These are phyloP conservation scores for Solanum ahanhuiri DNA, from an alignment of 257 asterid species.

Conservation along the genomic window DNA sequence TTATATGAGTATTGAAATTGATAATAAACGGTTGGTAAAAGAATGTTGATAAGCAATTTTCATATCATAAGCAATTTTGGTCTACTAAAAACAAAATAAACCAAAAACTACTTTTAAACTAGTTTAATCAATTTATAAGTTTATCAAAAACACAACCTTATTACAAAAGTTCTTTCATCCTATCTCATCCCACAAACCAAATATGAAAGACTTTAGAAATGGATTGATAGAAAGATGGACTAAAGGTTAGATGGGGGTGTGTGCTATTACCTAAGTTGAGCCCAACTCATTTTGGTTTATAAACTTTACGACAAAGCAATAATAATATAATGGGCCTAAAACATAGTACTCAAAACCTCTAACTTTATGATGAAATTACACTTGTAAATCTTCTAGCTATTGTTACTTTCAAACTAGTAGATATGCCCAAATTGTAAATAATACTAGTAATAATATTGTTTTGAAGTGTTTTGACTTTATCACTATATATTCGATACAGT, in stretches of 20 bases:
- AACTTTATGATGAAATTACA: not conserved
- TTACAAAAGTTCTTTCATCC: not conserved
- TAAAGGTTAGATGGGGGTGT: not conserved
- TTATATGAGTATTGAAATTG: not conserved
- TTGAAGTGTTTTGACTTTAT: not conserved
- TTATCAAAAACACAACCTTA: not conserved
- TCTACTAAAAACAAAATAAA: not conserved
- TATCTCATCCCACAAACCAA: not conserved
- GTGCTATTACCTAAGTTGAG: not conserved
- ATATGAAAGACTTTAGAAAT: not conserved
- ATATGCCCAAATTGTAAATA: not conserved
- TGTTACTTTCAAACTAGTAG: not conserved
- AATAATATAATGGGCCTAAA: not conserved
- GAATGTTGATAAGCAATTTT: not conserved
- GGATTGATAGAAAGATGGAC: not conserved
- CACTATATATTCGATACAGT: not conserved
- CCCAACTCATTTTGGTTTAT: not conserved
- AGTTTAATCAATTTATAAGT: not conserved
- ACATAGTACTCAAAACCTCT: not conserved
- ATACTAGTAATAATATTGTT: too few species aligned
- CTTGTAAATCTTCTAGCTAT: not conserved
- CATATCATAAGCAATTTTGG: not conserved
- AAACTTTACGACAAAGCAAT: not conserved
- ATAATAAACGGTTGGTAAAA: not conserved
- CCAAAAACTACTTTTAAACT: not conserved